Evolutionary conservation across 2,329 filamentous ascomycete genomes (phyloP).

Genomic region (Colletotrichum liriopes): DNA sequence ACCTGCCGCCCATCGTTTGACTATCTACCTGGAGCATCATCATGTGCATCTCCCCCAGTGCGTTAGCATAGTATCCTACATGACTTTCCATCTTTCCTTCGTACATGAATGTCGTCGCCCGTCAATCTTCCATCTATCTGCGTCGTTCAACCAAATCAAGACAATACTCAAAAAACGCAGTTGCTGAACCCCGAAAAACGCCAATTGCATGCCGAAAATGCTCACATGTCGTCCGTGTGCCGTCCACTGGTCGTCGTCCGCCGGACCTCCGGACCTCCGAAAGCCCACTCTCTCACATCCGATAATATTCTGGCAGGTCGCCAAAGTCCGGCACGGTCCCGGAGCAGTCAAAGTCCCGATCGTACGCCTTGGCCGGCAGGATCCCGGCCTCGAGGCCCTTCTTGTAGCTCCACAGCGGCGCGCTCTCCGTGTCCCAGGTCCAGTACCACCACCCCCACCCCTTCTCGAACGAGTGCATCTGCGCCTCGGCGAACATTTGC

Average conservation of each 20-base stretch:
- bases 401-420: conserved; percentile 94
- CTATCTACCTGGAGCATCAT: conserved; percentile 27
- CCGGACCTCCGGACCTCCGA: conserved; percentile 19
- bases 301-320: conserved; percentile 67
- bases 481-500: conserved; percentile 91
- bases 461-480: conserved; percentile 94
- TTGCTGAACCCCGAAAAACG: conserved; percentile 30
- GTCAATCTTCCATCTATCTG: conserved; percentile 8
- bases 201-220: conserved; percentile 24
- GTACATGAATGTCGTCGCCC: conserved; percentile 3
- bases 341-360: conserved; percentile 79
- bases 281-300: conserved; percentile 30
- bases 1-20: neutral
- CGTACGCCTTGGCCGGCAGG: conserved; percentile 82
- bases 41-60: conserved; percentile 16
- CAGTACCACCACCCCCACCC: conserved; percentile 99
- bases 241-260: neutral
- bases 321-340: conserved; percentile 69
- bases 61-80: conserved; percentile 33
- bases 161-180: neutral
- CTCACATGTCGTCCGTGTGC: conserved; percentile 2
- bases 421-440: conserved; percentile 94
- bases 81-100: neutral
- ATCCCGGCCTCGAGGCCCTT: conserved; percentile 83
- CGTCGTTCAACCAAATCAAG: neutral